Conservation (phyloP, 2,329 filamentous ascomycete species). For the Dryadomyces sulphureus region DNA sequence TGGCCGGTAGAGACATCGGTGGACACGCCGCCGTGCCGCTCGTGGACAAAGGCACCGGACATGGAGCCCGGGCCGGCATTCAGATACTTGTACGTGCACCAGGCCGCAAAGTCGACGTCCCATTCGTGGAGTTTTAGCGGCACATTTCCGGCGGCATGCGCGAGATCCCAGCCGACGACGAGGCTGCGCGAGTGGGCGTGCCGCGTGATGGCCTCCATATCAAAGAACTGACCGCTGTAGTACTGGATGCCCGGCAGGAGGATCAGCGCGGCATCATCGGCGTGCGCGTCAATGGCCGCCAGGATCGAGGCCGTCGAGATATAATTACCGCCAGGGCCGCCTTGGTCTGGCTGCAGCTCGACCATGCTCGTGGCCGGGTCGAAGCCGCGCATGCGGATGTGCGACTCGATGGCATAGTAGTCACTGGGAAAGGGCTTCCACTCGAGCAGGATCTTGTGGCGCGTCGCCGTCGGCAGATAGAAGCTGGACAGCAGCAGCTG, state of each 20-base stretch:
- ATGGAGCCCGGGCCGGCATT: conserved; percentile 76
- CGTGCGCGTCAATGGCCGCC: conserved; percentile 58
- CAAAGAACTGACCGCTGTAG: conserved; percentile 80
- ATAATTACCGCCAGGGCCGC: conserved; percentile 25
- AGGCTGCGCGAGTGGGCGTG: conserved; percentile 46
- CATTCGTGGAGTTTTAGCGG: conserved; percentile 69
- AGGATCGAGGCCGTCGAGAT: conserved; percentile 60
- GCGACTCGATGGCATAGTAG: conserved; percentile 74
- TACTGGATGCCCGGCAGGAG: conserved; percentile 82
- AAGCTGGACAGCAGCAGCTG: conserved; percentile 76
- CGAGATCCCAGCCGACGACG: conserved; percentile 47
- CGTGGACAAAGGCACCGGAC: conserved; percentile 67
- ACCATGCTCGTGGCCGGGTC: conserved; percentile 56
- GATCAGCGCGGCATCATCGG: conserved; percentile 53
- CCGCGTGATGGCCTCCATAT: conserved; percentile 65
- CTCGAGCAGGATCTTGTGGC: conserved; percentile 75
- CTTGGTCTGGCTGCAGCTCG: conserved; percentile 50
- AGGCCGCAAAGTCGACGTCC: conserved; percentile 81
- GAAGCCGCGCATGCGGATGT: conserved; percentile 56
- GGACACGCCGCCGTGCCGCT: conserved; percentile 48
- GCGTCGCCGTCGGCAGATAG: conserved; percentile 50
- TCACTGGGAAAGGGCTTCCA: conserved; percentile 85
- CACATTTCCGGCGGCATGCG: conserved; percentile 63
- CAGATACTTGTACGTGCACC: conserved; percentile 93
- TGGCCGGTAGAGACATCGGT: conserved; percentile 17